Conservation (phyloP, 2,329 filamentous ascomycete genomes). For the Cladophialophora chaetospira region DNA sequence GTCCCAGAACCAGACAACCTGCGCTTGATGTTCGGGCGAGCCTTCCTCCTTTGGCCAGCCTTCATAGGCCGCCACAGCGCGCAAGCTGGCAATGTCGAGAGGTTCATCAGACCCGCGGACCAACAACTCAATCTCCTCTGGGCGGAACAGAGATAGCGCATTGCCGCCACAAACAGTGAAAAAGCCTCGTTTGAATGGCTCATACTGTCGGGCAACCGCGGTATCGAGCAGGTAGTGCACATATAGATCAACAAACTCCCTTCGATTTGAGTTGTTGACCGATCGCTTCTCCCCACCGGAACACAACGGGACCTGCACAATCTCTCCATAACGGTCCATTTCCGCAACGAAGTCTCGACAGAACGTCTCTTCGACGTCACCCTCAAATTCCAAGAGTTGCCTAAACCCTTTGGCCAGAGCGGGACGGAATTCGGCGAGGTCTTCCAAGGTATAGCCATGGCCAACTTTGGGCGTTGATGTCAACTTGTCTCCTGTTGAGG, state of each 20-base stretch:
- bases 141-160: slow-evolving; percentile 80
- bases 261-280: slow-evolving; percentile 81
- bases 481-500: slow-evolving; percentile 59
- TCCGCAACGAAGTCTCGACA: slow-evolving; percentile 80
- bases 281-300: slow-evolving; percentile 70
- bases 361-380: slow-evolving; percentile 78
- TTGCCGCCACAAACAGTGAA: slow-evolving; percentile 90
- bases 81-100: slow-evolving; percentile 74
- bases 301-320: slow-evolving; percentile 69
- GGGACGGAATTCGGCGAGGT: slow-evolving; percentile 80
- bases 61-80: slow-evolving; percentile 77
- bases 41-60: slow-evolving; percentile 64
- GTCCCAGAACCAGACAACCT: slow-evolving; percentile 86
- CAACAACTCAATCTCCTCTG: slow-evolving; percentile 88
- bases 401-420: slow-evolving; percentile 72
- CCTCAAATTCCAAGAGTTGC: slow-evolving; percentile 78
- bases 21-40: slow-evolving; percentile 61
- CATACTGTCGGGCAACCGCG: slow-evolving; percentile 78
- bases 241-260: slow-evolving; percentile 85
- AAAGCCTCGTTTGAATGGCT: slow-evolving; percentile 91
- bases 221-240: slow-evolving; percentile 77
- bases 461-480: slow-evolving; percentile 57
- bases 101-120: slow-evolving; percentile 82
- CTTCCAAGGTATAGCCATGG: slow-evolving; percentile 76
- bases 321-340: slow-evolving; percentile 73